Conservation (phyloP, 768 basidiomycete species). For the Sistotremastrum niveocremeum region DNA sequence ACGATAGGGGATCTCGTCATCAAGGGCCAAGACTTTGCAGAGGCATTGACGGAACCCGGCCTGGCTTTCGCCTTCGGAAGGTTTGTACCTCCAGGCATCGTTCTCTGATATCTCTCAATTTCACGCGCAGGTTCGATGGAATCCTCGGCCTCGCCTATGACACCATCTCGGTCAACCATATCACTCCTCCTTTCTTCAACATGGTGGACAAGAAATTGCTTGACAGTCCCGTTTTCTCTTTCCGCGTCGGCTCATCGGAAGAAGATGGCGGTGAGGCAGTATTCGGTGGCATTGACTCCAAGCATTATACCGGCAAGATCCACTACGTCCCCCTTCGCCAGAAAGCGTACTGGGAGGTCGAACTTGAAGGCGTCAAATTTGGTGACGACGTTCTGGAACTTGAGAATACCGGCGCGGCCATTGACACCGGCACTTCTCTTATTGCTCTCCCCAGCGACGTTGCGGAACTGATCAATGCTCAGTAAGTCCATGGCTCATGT, state of each 20-base stretch:
- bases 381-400: conserved; percentile 82
- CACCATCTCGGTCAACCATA: conserved; percentile 88
- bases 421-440: conserved; percentile 86
- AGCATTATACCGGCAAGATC: conserved; percentile 69
- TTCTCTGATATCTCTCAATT: conserved; percentile 1
- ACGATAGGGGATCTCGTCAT: conserved; percentile 74
- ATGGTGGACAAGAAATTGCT: conserved; percentile 77
- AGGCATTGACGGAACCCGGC: conserved; percentile 92
- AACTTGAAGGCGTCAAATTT: conserved; percentile 75
- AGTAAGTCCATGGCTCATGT: conserved; percentile 18
- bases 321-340: conserved; percentile 82
- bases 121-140: conserved; percentile 67
- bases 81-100: conserved; percentile 29
- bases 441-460: conserved; percentile 90
- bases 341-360: conserved; percentile 98
- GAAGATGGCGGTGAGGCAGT: conserved; percentile 81
- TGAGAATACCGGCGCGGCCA: conserved; percentile 87
- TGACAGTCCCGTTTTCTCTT: conserved; percentile 82
- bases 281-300: conserved; percentile 79
- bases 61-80: conserved; percentile 95
- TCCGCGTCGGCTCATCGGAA: conserved; percentile 81
- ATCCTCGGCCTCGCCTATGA: conserved; percentile 91
- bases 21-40: conserved; percentile 75
- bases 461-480: conserved; percentile 93
- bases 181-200: conserved; percentile 87